A percentile compares a stretch with the other conserved stretches of the same genome.
phyloP scores from a whole-genome alignment of 2,329 filamentous ascomycete species.

The Fusarium algeriense region DNA sequence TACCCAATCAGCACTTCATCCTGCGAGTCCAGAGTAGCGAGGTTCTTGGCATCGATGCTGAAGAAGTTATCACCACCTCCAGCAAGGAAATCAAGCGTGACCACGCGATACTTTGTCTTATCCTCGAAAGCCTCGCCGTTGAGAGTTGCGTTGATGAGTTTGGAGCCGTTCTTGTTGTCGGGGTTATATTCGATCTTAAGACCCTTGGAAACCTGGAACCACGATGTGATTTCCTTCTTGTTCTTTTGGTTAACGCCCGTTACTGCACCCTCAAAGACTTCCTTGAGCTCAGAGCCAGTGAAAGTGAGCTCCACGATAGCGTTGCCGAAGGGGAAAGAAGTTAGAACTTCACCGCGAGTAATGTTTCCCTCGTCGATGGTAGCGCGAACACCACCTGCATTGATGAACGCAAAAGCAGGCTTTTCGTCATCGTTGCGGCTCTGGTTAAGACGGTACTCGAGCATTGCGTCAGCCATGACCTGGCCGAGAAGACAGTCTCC shows the following conservation, averaged over 20 bases:
- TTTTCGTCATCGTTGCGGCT: constrained; percentile 54
- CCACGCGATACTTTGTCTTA: constrained; percentile 64
- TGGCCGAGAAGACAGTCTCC: constrained; percentile 70
- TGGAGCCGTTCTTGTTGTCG: constrained; percentile 59
- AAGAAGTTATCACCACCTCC: constrained; percentile 74
- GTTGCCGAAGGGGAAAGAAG: constrained; percentile 75
- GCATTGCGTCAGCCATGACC: constrained; percentile 70
- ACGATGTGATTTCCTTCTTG: constrained; percentile 64
- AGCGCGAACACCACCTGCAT: constrained; percentile 73
- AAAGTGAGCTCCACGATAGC: constrained; percentile 69
- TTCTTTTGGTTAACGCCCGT: constrained; percentile 67
- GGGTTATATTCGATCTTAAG: constrained; percentile 71
- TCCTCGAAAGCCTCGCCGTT: constrained; percentile 61
- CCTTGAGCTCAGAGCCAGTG: constrained; percentile 66
- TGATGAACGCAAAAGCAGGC: constrained; percentile 69
- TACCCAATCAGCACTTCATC: constrained; percentile 67
- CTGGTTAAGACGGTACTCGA: constrained; percentile 67
- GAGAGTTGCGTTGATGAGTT: constrained; percentile 66
- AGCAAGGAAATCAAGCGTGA: constrained; percentile 73
- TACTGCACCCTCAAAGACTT: constrained; percentile 70
- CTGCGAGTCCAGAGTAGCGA: constrained; percentile 63
- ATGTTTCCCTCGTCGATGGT: constrained; percentile 71
- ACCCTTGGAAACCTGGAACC: constrained; percentile 70
- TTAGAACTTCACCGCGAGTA: constrained; percentile 73
- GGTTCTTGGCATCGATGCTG: constrained; percentile 48